These are phyloP conservation scores for Aureococcus anophagefferens DNA, from an alignment of 108 stramenopile genomes.

Conservation along the genomic window DNA sequence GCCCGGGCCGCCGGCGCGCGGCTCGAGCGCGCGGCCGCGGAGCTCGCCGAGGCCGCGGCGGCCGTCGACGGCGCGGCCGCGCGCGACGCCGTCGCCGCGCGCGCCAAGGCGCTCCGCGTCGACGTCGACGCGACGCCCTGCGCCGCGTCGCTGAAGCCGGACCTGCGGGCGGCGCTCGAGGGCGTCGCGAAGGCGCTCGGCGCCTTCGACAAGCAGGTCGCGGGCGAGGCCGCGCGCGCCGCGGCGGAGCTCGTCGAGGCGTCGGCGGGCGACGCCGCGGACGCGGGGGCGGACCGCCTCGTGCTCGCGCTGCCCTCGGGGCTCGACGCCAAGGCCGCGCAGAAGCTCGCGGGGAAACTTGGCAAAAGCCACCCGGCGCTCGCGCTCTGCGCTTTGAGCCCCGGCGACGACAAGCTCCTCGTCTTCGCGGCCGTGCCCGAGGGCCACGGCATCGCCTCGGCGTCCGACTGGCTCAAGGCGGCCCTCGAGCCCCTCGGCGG, in stretches of 20 bases:
- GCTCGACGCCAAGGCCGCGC: slow-evolving; percentile 82
- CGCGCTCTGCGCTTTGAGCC: slow-evolving; percentile 70
- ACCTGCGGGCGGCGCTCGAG: slow-evolving; percentile 64
- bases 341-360: slow-evolving; percentile 73
- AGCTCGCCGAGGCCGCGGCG: neutral
- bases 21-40: neutral
- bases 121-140: slow-evolving; percentile 33
- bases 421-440: slow-evolving; percentile 69
- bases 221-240: slow-evolving; percentile 45
- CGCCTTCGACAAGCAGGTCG: slow-evolving; percentile 65
- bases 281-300: slow-evolving; percentile 31
- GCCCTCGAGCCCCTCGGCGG: slow-evolving; percentile 65
- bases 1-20: slow-evolving; percentile 52
- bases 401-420: slow-evolving; percentile 65
- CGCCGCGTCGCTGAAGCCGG: slow-evolving; percentile 67
- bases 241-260: neutral
- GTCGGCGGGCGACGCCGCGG: slow-evolving; percentile 37
- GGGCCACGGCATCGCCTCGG: slow-evolving; percentile 44
- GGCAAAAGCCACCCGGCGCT: slow-evolving; percentile 65
- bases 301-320: slow-evolving; percentile 73
- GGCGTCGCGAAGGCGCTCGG: slow-evolving; percentile 66
- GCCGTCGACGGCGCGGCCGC: too few relatives aligned
- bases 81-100: neutral
- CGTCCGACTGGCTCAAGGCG: slow-evolving; percentile 64
- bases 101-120: slow-evolving; percentile 12